Base-by-base conservation (phyloP, 2,329 filamentous ascomycete species). In the Hypoxylon sp. region DNA sequence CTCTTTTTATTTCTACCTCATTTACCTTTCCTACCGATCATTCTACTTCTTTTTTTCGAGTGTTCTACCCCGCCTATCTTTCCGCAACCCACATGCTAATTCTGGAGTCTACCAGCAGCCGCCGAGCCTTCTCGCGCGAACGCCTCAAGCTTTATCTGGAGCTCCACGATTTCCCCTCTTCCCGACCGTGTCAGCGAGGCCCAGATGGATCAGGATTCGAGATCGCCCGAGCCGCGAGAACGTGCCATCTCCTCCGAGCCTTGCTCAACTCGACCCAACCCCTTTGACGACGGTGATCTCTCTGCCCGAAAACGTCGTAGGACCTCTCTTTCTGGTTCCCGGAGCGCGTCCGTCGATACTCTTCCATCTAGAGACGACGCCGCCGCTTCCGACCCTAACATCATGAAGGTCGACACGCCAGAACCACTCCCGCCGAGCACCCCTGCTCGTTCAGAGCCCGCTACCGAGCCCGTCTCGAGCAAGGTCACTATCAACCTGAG, bases 241-340 rank as follows among this genome's bases (percentile, higher is more conserved):
- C 86, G 86, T 80, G 85, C 86, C 76, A 83, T 84, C 80, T 90
- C 88, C 75, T 86, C 86, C 80, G 89, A 91, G 82, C 86, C 87
- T 78, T 85, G 85, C 79, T 87, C 88, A 75, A 88, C 86, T 73
- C 86, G 89, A 70, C 87, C 87, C 58, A 90, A 91, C 72, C 89
- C 89, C 44, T 91, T 90, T 77, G 85, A 89, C 80, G 88, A 90
- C 79, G 82, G 80, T 76, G 85, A 88, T 72, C 76, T 80, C 51
- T 82, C 85, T 46, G 84, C 88, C 62, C 84, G 89, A 72, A 91
- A 91, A 79, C 87, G 89, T 58, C 88, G 87, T 70, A 86, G 89
- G 72, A 89, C 88, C 31, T 90, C 88, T 13, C 80, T 84, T 57
- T 85, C 85, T 62, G 84, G 81, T 64, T 90, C 88, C 27, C 83